Evolutionary conservation across 306 rosid species (phyloP), one percentile per base, ranked within the genome.

Genomic region (Gillenia trifoliata): DNA sequence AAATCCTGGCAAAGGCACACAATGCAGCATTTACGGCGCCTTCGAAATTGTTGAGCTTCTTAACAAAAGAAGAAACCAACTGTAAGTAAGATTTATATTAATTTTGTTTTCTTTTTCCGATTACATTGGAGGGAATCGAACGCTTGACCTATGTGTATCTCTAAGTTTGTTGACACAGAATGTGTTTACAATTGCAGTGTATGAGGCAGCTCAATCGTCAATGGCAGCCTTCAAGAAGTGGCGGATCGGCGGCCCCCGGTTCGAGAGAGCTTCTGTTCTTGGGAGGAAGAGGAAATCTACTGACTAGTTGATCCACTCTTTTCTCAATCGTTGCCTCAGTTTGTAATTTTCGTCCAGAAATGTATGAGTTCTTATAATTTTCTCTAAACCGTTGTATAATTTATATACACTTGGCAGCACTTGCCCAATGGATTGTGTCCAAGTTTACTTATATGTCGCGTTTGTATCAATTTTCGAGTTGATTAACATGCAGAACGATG

Each of bases 191-290:
- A 54, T 23, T 83, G 78, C 78, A 94, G 97, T 94, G 87, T 94
- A 87, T 80, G 90, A 90, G 85, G 88, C 96, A 66, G 98, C 96
- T 82, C 97, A 91, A 68, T 88, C 97, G 56, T 88, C 97, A 36
- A 94, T 90, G 96, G 79, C 90, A 68, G 93, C 93, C 80, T 90
- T 92, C 74, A 94, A 87, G 84, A 92, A 86, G 82, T 91, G 99
- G 97, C 85, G 97, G 73, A 86, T 86, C 78, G 97, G 99, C 15
- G 99, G 97, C 3, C 88, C 96, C n/a, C 87, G 97, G 81, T 90
- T 91, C 72, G 93, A 87, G 78, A 87, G 79, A 88, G 90, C 97
- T 74, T 84, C 95, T 23, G 36, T 91, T 82, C 89, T 91, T 29
- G 88, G 89, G 77, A 86, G 89, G 78, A 94, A 94, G 89, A 91